These are phyloP conservation scores for Boletus bicolor DNA, from an alignment of 768 basidiomycete genomes.

Conservation along the genomic window DNA sequence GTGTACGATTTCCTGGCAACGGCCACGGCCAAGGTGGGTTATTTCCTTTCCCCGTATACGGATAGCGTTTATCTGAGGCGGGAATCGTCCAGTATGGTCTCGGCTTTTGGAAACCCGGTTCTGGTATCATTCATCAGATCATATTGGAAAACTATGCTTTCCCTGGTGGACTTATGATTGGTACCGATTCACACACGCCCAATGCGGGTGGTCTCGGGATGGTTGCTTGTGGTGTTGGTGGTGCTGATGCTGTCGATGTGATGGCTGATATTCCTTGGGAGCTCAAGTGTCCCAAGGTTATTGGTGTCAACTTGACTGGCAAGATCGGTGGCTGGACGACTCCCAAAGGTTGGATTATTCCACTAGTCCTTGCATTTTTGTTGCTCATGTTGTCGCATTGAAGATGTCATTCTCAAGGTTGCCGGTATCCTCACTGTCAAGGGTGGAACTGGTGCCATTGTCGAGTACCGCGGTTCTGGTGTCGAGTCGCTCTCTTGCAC, in stretches of 20 bases:
- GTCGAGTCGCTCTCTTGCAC: conserved; percentile 96
- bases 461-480: conserved; percentile 95
- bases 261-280: conserved; percentile 99
- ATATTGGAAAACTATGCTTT: conserved; percentile 99
- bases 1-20: conserved; percentile 99
- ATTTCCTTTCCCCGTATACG: conserved; percentile 7
- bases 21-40: conserved; percentile 79
- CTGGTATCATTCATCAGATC: conserved; percentile 99
- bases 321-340: conserved; percentile 97
- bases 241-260: conserved; percentile 98
- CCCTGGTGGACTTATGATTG: conserved; percentile 99
- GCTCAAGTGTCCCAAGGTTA: conserved; percentile 98
- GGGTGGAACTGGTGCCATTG: conserved; percentile 98
- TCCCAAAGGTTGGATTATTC: conserved; percentile 70
- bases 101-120: conserved; percentile 99
- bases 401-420: conserved; percentile 98
- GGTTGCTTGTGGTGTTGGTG: conserved; percentile 99
- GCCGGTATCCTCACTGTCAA: conserved; percentile 99
- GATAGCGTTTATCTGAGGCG: not conserved
- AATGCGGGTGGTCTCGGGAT: conserved; percentile 99
- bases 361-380: not conserved
- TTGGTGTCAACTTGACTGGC: conserved; percentile 94
- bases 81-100: conserved; percentile 74
- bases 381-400: conserved; percentile 9
- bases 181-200: conserved; percentile 98